Evolutionary conservation across 495 filamentous ascomycete genomes (phyloP), one percentile per base, ranked within the genome.

Genomic region (Neurospora discreta): DNA sequence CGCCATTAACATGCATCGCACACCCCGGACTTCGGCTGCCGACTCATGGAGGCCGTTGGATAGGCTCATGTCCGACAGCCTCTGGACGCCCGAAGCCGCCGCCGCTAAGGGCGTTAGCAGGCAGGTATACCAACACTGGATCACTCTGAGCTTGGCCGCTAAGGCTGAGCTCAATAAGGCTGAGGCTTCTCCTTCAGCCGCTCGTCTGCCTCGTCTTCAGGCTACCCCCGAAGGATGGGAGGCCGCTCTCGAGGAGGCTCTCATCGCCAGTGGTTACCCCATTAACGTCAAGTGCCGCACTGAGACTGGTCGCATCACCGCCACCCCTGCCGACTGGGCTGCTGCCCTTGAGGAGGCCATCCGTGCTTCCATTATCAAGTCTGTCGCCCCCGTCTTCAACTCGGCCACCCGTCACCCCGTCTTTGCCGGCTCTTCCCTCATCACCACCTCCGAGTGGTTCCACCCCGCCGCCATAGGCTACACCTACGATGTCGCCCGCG

Each of bases 401-500:
- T 71, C 79, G 13, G 60, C 82, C 36, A 44, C 72, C 20, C 72
- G 77, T 42, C 82, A 83, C 75, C 82, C 82, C 36, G 82, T 82
- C n/a, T 83, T 82, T 68, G 76, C 79, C 73, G 78, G 79, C 16
- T 70, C 60, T 38, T 76, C 77, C 11, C 71, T 81, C 65, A 60
- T 75, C 68, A 78, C 78, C 36, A 68, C 43, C 9, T 78, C 79
- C 4, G 77, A 79, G 74, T 78, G 69, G 60, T 74, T 77, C 72
- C 81, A 84, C 73, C 81, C 82, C 10, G 81, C 79, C 13, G 76
- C 79, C 0, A 78, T 76, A 11, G 79, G 80, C 67, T 78, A 81
- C 69, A 77, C 75, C 20, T 77, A 78, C 72, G 79, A 81, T 58
- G 73, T 72, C 4, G 74, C 77, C 43, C 68, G 68, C 40, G 75